Base-by-base conservation (phyloP, 257 asterid species). In the Perilla frutescens region DNA sequence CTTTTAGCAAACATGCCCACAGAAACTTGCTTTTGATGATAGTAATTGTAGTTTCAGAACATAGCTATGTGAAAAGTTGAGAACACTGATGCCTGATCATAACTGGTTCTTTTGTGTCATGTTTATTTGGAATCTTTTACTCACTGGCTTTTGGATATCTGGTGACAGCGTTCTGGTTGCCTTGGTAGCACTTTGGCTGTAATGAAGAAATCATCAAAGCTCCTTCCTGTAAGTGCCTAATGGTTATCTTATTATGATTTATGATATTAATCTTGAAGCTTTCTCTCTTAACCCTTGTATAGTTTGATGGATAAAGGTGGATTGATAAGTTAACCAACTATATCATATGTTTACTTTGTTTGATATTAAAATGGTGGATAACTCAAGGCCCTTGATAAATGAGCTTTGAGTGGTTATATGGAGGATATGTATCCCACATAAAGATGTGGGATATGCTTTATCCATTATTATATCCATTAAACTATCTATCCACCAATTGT, bases 161-260 rank as follows among this genome's bases (percentile, higher is more conserved):
- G 31, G 76, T 63, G 77, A 73, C 93, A 94, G 99, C 84, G 99
- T 71, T 86, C 96, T 44, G 98, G 96, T 70, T 91, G 98, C 86
- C 92, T 94, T 67, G 99, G 99, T 75, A 94, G 99, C 87, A 37
- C 96, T 62, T 81, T 94, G 79, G 98, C 99, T 81, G 91, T 94
- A 41, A 92, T 94, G 96, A 94, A 94, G 92, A 94, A 94, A 81
- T 90, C 99, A 65, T 89, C 93, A 7, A 94, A 87, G 87, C 70
- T 87, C 77, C 99, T 91, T 76, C 99, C 99, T 4, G 99, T 94
- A 87, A 90, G 97, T 81, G 68, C 67, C 74, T 78, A 61, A 39
- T 55, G 20, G 34, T 62, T 57, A 72, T 71, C 51, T 70, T 49
- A 7, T 41, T 32, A 41, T 64, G 37, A 29, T 66, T 41, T 32